These are phyloP conservation scores for Singerocomus inundabilis DNA, from an alignment of 1,284 basidiomycete species.

Conservation along the genomic window DNA sequence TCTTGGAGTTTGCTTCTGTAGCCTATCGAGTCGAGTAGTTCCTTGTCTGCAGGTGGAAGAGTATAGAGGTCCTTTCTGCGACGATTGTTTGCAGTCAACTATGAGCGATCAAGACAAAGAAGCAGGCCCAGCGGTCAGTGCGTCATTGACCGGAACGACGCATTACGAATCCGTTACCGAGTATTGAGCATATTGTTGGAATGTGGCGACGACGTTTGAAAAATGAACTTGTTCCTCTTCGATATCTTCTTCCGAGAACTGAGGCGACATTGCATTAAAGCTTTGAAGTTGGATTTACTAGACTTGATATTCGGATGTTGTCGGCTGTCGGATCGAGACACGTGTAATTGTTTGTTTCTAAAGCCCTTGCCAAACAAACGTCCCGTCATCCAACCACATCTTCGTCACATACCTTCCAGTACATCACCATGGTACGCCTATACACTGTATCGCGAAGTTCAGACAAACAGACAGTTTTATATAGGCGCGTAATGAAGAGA, in stretches of 20 bases:
- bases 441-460: too few relatives aligned
- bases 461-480: background rate
- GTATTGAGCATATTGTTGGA: constrained; percentile 62
- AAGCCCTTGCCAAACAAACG: constrained; percentile 29
- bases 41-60: constrained; percentile 59
- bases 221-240: constrained; percentile 64
- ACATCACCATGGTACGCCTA: constrained; percentile 18
- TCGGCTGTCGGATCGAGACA: constrained; percentile 6
- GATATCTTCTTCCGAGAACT: constrained; percentile 37
- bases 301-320: background rate
- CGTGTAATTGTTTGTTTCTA: constrained; percentile 28
- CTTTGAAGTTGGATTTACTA: background rate
- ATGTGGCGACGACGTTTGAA: constrained; percentile 64
- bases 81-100: constrained; percentile 76
- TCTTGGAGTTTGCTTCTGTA: constrained; percentile 67
- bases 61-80: constrained; percentile 70
- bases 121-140: background rate
- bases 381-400: background rate
- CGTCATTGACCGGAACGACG: background rate
- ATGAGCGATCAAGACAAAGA: background rate
- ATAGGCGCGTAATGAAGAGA: constrained; percentile 95
- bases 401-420: constrained; percentile 3
- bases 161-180: constrained; percentile 41
- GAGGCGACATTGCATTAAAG: constrained; percentile 22
- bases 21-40: constrained; percentile 56